Conservation (phyloP, 176 grass and related monocot species). For the Secale cereale region DNA sequence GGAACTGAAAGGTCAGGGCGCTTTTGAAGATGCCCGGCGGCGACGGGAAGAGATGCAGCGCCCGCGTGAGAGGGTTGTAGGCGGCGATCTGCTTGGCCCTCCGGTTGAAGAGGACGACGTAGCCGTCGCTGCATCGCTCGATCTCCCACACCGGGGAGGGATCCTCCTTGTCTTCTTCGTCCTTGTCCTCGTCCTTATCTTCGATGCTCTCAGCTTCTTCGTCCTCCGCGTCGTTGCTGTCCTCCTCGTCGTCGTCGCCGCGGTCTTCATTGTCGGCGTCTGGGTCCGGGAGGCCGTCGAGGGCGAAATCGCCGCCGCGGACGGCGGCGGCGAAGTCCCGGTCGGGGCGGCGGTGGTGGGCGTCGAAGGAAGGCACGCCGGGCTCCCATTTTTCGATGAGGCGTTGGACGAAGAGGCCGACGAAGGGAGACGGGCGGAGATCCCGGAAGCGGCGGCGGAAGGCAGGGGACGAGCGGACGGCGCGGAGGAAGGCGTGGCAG, state of each 20-base stretch:
- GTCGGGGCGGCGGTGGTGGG: slow-evolving; percentile 1
- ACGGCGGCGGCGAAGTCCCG: neutral
- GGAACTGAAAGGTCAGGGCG: neutral
- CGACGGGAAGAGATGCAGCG: neutral
- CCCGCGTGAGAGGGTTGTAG: neutral
- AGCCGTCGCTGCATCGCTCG: neutral
- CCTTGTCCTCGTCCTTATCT: neutral
- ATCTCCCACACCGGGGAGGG: neutral
- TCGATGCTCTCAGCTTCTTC: neutral
- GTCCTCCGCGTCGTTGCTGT: neutral
- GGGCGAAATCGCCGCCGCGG: neutral
- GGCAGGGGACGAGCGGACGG: neutral
- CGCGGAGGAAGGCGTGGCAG: neutral
- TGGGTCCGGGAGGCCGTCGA: neutral
- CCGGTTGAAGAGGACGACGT: neutral
- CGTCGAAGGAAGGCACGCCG: neutral
- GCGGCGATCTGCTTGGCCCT: neutral
- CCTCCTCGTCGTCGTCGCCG: no score
- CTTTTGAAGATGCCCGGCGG: neutral
- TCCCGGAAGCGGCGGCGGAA: neutral
- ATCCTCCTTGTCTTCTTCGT: neutral
- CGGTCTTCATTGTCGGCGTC: neutral
- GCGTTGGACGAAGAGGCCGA: neutral
- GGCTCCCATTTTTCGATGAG: neutral
- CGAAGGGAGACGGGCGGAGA: neutral